Evolutionary conservation across 805 yeast species (phyloP).

Genomic region (Candida mattraensis): DNA sequence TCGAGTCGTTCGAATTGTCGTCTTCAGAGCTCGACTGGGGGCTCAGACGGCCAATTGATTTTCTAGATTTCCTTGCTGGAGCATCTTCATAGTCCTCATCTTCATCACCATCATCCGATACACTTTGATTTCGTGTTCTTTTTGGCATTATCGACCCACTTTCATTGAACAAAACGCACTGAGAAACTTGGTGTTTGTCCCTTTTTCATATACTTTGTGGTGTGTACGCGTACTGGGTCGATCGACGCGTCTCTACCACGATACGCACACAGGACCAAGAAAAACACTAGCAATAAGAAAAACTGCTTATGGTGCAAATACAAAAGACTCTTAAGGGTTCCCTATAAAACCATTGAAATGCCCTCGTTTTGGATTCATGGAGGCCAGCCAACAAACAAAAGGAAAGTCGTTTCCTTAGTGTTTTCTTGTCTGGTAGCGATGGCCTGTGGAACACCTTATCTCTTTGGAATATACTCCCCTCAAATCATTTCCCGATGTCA

Average conservation of each 20-base stretch:
- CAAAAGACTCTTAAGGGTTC: not conserved
- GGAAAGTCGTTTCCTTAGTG: slow-evolving; percentile 11
- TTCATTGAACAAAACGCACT: too few species aligned
- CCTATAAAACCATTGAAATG: too few species aligned
- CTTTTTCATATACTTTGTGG: too few species aligned
- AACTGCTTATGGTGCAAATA: too few species aligned
- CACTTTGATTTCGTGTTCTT: too few species aligned
- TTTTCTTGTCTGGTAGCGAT: slow-evolving; percentile 28
- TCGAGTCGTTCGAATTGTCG: slow-evolving; percentile 2
- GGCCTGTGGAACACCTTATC: slow-evolving; percentile 75
- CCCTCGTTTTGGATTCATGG: too few species aligned
- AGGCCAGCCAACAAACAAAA: not conserved
- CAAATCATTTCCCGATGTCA: slow-evolving; percentile 59
- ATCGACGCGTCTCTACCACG: too few species aligned
- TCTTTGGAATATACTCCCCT: slow-evolving; percentile 76
- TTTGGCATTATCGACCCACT: not conserved
- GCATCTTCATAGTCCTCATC: slow-evolving; percentile 13
- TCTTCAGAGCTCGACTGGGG: not conserved
- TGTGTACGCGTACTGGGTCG: too few species aligned
- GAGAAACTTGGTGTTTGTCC: too few species aligned
- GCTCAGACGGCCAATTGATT: too few species aligned
- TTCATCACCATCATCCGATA: slow-evolving; percentile 9
- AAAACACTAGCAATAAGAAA: too few species aligned
- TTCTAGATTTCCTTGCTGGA: slow-evolving; percentile 3
- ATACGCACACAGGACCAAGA: too few species aligned